Evolutionary conservation across 164 flowering plant genomes (phyloP), one percentile per base, ranked within the genome.

Genomic region (Macadamia tetraphylla): DNA sequence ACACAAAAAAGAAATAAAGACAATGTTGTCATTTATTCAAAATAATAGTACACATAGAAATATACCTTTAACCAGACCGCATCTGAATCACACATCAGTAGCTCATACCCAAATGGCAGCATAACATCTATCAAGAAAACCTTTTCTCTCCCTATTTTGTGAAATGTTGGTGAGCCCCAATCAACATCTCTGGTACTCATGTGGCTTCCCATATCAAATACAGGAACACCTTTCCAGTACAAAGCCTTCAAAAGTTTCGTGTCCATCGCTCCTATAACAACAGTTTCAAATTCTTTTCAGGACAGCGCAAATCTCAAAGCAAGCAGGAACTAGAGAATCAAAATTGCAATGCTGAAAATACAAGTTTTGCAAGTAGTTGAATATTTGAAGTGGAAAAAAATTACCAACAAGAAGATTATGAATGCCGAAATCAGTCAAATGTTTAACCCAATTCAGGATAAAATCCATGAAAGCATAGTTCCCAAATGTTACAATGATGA

Each of bases 61-160:
- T 13, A 53, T 83, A 94, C 98, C 97, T 94, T 94, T 66, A 94
- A 77, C 98, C 99, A 95, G 72, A 92, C 99, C 99, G 89, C 91
- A 78, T 95, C 99, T 3, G 99, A 91, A 67, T 95, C 99, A 67
- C 99, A 95, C 99, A 95, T 95, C 66, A 95, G 77, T 56, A 95
- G 71, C 77, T 95, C 99, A 74, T 67, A 86, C 6, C 98, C 98
- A 73, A 76, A 95, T 66, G 98, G 96, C 40, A 95, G 86, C 71
- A 95, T 71, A 10, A 91, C 76, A 75, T 95, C 85, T 67, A 95
- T 92, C 53, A 95, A 77, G 52, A 85, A 75, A 65, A 91, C 99
- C 66, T 95, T 95, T 79, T 95, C 96, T 75, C 98, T 84, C 29
- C 99, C 99, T 97, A 95, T 95, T 79, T 91, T 95, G 74, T 95